Conservation (phyloP, 257 asterid genomes). For the Marsdenia floribunda region DNA sequence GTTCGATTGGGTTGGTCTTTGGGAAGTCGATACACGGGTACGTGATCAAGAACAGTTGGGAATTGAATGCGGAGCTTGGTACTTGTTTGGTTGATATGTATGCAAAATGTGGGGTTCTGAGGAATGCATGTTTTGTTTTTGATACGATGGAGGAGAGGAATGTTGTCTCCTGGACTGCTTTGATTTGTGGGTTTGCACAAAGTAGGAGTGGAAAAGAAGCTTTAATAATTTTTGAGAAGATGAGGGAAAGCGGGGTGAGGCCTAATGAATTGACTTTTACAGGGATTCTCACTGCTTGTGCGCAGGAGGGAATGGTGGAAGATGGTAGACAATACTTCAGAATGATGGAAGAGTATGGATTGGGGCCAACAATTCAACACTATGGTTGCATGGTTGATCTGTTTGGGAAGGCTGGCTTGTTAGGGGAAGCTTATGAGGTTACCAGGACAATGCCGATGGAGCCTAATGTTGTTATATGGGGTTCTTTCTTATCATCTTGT, state of each 20-base stretch:
- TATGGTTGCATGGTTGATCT: constrained; percentile 73
- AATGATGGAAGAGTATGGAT: constrained; percentile 40
- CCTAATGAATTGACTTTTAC: constrained; percentile 74
- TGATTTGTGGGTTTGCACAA: constrained; percentile 53
- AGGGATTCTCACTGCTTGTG: constrained; percentile 59
- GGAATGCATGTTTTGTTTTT: constrained; percentile 40
- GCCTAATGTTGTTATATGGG: constrained; percentile 61
- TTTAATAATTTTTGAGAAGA: constrained; percentile 37
- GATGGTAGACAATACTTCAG: constrained; percentile 54
- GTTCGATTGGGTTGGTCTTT: constrained; percentile 43
- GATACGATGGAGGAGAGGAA: constrained; percentile 31
- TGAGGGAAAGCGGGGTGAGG: constrained; percentile 38
- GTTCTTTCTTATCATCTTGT: constrained; percentile 59
- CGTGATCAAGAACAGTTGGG: constrained; percentile 43
- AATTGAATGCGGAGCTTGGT: constrained; percentile 41
- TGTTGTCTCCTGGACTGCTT: constrained; percentile 61
- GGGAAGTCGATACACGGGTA: constrained; percentile 54
- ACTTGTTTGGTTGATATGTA: constrained; percentile 63
- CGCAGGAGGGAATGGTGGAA: constrained; percentile 49
- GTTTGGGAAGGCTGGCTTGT: constrained; percentile 55
- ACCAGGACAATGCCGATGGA: constrained; percentile 43
- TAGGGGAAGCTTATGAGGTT: constrained; percentile 55
- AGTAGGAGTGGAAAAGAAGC: constrained; percentile 43
- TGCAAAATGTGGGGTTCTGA: constrained; percentile 50
- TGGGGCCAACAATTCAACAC: constrained; percentile 54